Evolutionary conservation across 1,284 basidiomycete genomes (phyloP).

Genomic region (Irpex rosettiformis): DNA sequence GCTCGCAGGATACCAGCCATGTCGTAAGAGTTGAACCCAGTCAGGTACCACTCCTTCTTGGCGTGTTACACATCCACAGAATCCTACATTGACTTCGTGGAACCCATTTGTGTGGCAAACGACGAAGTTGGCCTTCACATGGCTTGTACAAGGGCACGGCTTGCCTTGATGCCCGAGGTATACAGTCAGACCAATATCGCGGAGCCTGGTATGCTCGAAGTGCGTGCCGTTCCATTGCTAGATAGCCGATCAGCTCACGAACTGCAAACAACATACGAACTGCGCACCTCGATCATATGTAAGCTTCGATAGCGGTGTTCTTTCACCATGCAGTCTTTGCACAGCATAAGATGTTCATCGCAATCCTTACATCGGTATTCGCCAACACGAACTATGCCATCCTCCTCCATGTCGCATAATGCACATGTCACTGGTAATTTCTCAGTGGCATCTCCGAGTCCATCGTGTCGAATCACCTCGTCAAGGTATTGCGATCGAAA

Average conservation of each 20-base stretch:
- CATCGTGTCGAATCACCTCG: slow-evolving; percentile 1
- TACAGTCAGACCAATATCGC: slow-evolving; percentile 6
- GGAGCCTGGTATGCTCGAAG: slow-evolving; percentile 2
- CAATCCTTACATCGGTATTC: background rate
- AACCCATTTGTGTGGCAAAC: slow-evolving; percentile 9
- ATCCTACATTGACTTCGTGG: slow-evolving; percentile 3
- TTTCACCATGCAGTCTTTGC: background rate
- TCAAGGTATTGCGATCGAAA: background rate
- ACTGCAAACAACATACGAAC: background rate
- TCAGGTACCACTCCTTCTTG: background rate
- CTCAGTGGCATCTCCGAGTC: background rate
- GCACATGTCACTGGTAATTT: background rate
- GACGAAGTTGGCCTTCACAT: background rate
- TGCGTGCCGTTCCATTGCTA: slow-evolving; percentile 3
- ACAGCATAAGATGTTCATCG: background rate
- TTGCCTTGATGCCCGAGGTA: slow-evolving; percentile 12
- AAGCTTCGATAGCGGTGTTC: background rate
- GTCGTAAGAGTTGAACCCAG: slow-evolving; percentile 14
- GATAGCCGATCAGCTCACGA: background rate
- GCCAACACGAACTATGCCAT: background rate
- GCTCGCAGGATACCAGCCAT: slow-evolving; percentile 16
- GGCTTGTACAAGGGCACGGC: background rate
- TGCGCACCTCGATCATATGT: background rate
- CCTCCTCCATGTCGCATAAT: background rate
- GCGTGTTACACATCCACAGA: slow-evolving; percentile 6